phyloP scores from a whole-genome alignment of 2,329 filamentous ascomycete genomes.

The Exutisphaerella laricina region DNA sequence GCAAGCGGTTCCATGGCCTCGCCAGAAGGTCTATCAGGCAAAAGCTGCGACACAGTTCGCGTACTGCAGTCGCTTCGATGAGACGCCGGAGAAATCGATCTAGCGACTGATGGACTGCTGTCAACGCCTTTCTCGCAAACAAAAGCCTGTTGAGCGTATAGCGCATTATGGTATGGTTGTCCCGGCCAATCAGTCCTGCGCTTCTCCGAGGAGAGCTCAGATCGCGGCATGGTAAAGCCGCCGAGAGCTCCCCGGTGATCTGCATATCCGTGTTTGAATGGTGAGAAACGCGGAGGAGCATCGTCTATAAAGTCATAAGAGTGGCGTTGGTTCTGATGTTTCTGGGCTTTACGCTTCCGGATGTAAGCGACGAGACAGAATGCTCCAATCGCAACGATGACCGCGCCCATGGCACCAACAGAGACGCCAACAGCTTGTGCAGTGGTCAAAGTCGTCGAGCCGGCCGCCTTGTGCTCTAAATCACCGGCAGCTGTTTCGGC shows the following conservation, averaged over 20 bases:
- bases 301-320: conserved; percentile 35
- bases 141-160: neutral
- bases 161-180: neutral
- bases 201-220: conserved; percentile 15
- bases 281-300: conserved; percentile 24
- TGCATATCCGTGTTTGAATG: conserved; percentile 16
- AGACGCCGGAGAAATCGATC: conserved; percentile 18
- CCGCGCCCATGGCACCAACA: conserved; percentile 28
- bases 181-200: conserved; percentile 19
- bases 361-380: conserved; percentile 21
- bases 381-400: conserved; percentile 22
- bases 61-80: conserved; percentile 22
- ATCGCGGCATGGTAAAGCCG: conserved; percentile 7
- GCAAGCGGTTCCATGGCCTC: conserved; percentile 13
- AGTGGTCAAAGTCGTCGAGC: conserved; percentile 25
- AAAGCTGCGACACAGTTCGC: conserved; percentile 28
- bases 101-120: neutral
- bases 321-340: conserved; percentile 14
- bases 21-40: conserved; percentile 30
- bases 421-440: conserved; percentile 32
- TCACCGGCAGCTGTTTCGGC: conserved; percentile 2
- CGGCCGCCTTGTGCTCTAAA: neutral
- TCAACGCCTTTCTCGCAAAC: conserved; percentile 4
- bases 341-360: conserved; percentile 18
- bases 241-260: conserved; percentile 15